Base-by-base conservation (phyloP, 495 filamentous ascomycete genomes). In the Penicillium ucsense region DNA sequence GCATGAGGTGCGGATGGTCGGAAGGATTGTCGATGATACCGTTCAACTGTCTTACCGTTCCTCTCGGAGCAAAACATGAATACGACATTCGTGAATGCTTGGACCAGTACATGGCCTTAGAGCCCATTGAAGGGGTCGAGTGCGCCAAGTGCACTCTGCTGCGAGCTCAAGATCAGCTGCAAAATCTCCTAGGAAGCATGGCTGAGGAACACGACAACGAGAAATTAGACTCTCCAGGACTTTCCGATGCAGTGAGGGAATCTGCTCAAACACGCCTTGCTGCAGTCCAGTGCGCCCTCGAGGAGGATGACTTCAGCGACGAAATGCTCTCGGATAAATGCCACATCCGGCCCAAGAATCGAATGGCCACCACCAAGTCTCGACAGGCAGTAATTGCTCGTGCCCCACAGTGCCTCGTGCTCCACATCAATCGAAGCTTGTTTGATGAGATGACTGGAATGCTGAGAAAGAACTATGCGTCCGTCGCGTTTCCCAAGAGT, bases 11-110 rank as follows among this genome's bases (percentile, higher is more conserved):
- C 61, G 87, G 89, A 8, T 86, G 83, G 64, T 88, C 88, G 1
- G 88, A 94, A 54, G 88, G 88, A 3, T 72, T 97, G 32, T 85
- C 83, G 8, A 75, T 96, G 55, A 90, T 88, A 36, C 88, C 89
- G 0, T 97, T 96, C 73, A 95, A 94, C 54, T 95, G 88, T 60
- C 67, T 99, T 44, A 96, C 94, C 5, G 78, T 99, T 0, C 85
- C 80, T 34, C 76, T 96, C 0, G 84, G 81, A 5, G 56, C 60
- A 33, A 69, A 69, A 10, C 64, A 52, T 35, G 62, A 71, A 43
- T 83, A 84, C 52, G 76, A 84, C 51, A 58, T 99, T 1, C 75
- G 78, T 42, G 83, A 90, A 38, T 88, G 88, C 54, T 68, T 99
- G 32, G 83, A 89, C 57, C 80, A 88, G 42, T 95, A 88, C 59